Base-by-base conservation (phyloP, 345 rosid genomes). In the Gossypium sturtianum region DNA sequence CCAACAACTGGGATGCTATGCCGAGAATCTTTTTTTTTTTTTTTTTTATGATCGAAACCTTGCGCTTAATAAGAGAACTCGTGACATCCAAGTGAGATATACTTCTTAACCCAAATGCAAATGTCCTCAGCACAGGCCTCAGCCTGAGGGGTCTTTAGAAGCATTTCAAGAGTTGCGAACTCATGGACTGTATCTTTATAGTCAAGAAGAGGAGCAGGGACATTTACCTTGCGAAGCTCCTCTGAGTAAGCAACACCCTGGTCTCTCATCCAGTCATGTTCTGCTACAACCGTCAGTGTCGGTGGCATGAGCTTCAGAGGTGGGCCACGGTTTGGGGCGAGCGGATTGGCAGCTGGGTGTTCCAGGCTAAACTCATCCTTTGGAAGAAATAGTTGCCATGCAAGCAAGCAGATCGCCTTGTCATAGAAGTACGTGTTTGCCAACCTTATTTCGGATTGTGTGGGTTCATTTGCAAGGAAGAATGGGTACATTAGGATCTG, bases 211-310 rank as follows among this genome's bases (percentile, higher is more conserved):
- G 97, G 97, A 43, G 97, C 90, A 75, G 92, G 93, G 1, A 92
- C 97, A 52, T 92, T 90, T 48, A 90, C 95, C 79, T 92, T 94
- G 22, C 97, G 81, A 19, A 94, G 84, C 75, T 87, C 97, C 81
- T 94, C 97, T 0, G 97, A 89, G 86, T 92, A 94, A 58, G 95
- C 92, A n/a, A 94, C 89, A 79, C 93, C 98, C 60, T 93, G 86
- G 66, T 94, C 98, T 79, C 92, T 89, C 98, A 92, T 94, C 95
- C 97, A 94, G 82, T 92, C 98, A 27, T 88, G 97, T 79, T 94
- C 97, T 27, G 97, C 98, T 8, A 94, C 93, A 52, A 94, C 85
- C 17, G 97, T 94, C 60, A 94, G 86, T 43, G 98, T 94, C 4
- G 98, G 98, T 8, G 97, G 98, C 95, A 90, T 92, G 74, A 87